A percentile compares a stretch with the other conserved stretches of the same genome.
These are phyloP conservation scores for Pyrus pyrifolia DNA, from an alignment of 306 rosid species.

Conservation along the genomic window DNA sequence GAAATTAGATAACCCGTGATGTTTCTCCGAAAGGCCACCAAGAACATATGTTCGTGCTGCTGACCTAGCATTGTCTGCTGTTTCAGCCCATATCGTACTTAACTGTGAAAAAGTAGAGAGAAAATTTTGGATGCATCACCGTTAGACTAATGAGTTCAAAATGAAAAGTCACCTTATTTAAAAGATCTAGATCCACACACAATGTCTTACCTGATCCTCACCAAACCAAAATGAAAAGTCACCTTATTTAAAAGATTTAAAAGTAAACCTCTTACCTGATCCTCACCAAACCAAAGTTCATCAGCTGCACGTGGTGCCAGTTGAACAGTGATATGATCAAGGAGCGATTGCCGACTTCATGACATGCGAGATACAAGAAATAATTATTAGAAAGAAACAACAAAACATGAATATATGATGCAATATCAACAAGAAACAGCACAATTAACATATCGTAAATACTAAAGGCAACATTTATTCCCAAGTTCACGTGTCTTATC, in stretches of 20 bases:
- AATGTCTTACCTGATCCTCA: neutral
- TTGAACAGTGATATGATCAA: constrained; percentile 92
- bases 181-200: neutral
- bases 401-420: neutral
- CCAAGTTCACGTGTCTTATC: neutral
- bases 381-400: constrained; percentile 8
- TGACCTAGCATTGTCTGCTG: constrained; percentile 91
- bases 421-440: constrained; percentile 1
- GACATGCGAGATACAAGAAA: constrained; percentile 12
- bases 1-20: constrained; percentile 70
- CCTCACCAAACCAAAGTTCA: constrained; percentile 79
- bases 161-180: neutral
- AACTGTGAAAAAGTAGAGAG: constrained; percentile 34
- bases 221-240: neutral
- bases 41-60: constrained; percentile 83
- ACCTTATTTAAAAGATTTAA: neutral
- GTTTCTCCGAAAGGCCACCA: constrained; percentile 85
- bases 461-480: constrained; percentile 7
- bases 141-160: neutral
- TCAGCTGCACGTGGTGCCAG: constrained; percentile 98
- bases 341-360: constrained; percentile 84
- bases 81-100: constrained; percentile 99
- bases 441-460: constrained; percentile 1
- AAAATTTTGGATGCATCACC: neutral
- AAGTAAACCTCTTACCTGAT: constrained; percentile 43